These are phyloP conservation scores for Alternaria novae-zelandiae DNA, from an alignment of 2,329 filamentous ascomycete species.

Conservation along the genomic window DNA sequence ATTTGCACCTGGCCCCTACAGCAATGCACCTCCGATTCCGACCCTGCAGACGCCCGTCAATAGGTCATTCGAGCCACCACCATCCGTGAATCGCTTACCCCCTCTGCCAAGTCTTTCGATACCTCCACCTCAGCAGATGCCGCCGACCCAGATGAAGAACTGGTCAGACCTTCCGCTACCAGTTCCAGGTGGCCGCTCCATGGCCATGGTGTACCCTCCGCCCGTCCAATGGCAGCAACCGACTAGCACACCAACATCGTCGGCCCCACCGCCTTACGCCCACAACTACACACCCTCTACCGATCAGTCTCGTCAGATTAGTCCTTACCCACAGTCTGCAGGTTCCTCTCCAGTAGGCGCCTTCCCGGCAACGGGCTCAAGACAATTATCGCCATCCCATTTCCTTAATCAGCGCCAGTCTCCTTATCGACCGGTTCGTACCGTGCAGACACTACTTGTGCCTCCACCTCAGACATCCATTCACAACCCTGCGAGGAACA, in stretches of 20 bases:
- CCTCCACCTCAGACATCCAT: conserved; percentile 82
- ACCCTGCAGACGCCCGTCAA: conserved; percentile 44
- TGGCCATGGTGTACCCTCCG: conserved; percentile 76
- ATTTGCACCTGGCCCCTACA: conserved; percentile 45
- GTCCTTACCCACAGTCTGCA: conserved; percentile 61
- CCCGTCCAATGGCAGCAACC: conserved; percentile 60
- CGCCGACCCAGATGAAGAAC: conserved; percentile 47
- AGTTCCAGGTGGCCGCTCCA: conserved; percentile 68
- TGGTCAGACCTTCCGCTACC: conserved; percentile 54
- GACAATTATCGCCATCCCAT: conserved; percentile 82
- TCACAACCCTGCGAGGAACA: conserved; percentile 58
- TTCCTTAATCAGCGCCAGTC: conserved; percentile 89
- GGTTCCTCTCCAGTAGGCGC: conserved; percentile 74
- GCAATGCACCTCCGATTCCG: conserved; percentile 43
- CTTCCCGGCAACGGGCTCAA: conserved; percentile 67
- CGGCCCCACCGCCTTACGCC: conserved; percentile 35
- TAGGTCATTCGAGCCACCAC: conserved; percentile 45
- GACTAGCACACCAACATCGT: conserved; percentile 46
- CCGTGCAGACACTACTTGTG: conserved; percentile 89
- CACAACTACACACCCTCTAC: conserved; percentile 36
- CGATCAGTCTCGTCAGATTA: conserved; percentile 57
- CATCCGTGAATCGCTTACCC: conserved; percentile 60
- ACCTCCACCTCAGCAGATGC: conserved; percentile 55
- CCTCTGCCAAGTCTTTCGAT: conserved; percentile 75
- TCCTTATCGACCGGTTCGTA: conserved; percentile 88